Percentiles rank a stretch among this genome's conserved stretches.
Conservation (phyloP, 108 stramenopile genomes). For the Stephanodiscus triporus region DNA sequence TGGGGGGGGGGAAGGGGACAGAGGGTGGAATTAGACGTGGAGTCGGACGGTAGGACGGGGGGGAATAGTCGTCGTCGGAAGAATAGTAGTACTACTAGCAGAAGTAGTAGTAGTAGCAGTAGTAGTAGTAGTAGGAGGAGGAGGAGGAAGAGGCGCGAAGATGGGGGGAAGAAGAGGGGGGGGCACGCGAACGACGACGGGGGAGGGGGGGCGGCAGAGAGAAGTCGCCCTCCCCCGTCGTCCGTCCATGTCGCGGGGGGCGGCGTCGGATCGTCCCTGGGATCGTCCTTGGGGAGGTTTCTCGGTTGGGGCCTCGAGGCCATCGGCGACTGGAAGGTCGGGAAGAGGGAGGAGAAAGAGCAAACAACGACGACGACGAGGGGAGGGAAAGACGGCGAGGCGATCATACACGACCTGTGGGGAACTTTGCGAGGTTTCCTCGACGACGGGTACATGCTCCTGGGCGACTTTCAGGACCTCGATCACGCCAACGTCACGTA, state of each 20-base stretch:
- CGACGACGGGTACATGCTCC: slow-evolving; percentile 42
- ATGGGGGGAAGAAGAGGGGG: not conserved
- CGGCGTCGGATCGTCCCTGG: not conserved
- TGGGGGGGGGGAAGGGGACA: not conserved
- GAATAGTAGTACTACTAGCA: no score
- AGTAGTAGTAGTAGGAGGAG: no score
- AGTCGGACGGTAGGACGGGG: not conserved
- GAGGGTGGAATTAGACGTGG: slow-evolving; percentile 13
- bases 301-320: not conserved
- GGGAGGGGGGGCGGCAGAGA: not conserved
- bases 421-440: slow-evolving; percentile 29
- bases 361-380: not conserved
- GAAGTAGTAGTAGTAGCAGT: no score
- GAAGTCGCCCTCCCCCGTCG: not conserved
- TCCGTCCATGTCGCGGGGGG: not conserved
- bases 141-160: not conserved
- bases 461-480: slow-evolving; percentile 56
- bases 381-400: not conserved
- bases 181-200: not conserved
- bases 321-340: slow-evolving; percentile 1
- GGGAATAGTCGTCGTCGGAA: not conserved
- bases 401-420: slow-evolving; percentile 31
- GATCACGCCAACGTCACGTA: slow-evolving; percentile 43
- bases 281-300: not conserved
- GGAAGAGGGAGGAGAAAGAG: not conserved